Percentiles rank a stretch among this genome's conserved stretches.
Evolutionary conservation across 2,329 filamentous ascomycete genomes (phyloP).

Genomic region (Diplodia seriata): DNA sequence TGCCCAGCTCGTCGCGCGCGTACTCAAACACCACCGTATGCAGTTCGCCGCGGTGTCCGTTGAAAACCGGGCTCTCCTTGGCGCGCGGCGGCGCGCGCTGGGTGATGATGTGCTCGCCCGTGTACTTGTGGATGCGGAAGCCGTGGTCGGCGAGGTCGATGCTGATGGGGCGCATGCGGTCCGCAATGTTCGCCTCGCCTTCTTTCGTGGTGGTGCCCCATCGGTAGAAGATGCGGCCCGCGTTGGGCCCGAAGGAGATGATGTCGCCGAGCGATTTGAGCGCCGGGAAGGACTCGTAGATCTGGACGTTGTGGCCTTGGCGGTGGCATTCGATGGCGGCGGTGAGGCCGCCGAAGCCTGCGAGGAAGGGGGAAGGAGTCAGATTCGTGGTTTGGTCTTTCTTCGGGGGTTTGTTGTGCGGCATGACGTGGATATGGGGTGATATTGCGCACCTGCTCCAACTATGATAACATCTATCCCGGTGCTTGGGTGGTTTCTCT

Average conservation of each 20-base stretch:
- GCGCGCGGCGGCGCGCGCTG: slow-evolving; percentile 56
- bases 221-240: slow-evolving; percentile 65
- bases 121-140: slow-evolving; percentile 68
- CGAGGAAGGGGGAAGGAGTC: slow-evolving; percentile 36
- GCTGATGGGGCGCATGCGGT: slow-evolving; percentile 57
- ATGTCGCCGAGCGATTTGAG: slow-evolving; percentile 68
- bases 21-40: slow-evolving; percentile 66
- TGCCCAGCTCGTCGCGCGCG: slow-evolving; percentile 60
- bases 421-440: not conserved
- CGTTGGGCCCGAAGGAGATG: slow-evolving; percentile 68
- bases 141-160: slow-evolving; percentile 62
- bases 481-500: slow-evolving; percentile 43
- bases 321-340: slow-evolving; percentile 69
- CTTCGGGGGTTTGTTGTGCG: not conserved
- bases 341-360: slow-evolving; percentile 68
- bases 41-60: slow-evolving; percentile 67
- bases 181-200: slow-evolving; percentile 44
- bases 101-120: slow-evolving; percentile 66
- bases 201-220: slow-evolving; percentile 51
- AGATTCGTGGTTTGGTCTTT: not conserved
- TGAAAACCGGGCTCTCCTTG: slow-evolving; percentile 62
- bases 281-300: slow-evolving; percentile 65
- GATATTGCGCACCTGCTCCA: slow-evolving; percentile 48
- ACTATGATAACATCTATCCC: slow-evolving; percentile 63
- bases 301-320: slow-evolving; percentile 64